A percentile compares a stretch with the other conserved stretches of the same genome.
phyloP scores from a whole-genome alignment of 2,329 filamentous ascomycete species.

The Pseudopithomyces chartarum region DNA sequence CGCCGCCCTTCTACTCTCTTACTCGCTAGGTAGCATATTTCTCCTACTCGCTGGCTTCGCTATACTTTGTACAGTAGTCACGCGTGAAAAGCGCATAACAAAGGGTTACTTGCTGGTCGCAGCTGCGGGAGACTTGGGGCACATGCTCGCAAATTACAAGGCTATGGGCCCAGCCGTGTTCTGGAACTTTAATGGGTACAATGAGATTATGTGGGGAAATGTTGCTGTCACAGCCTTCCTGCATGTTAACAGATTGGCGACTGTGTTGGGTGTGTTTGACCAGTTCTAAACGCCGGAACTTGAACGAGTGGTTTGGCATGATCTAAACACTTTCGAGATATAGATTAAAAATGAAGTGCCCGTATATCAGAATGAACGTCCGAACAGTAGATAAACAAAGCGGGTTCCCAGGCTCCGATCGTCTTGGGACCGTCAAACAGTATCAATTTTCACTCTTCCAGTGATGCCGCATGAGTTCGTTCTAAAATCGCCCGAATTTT shows the following conservation, averaged over 20 bases:
- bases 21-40: slow-evolving; percentile 30
- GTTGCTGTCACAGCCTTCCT: slow-evolving; percentile 29
- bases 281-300: background rate
- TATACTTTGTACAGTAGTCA: slow-evolving; percentile 28
- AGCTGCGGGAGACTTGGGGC: slow-evolving; percentile 27
- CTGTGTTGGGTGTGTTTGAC: slow-evolving; percentile 29
- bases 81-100: slow-evolving; percentile 28
- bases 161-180: slow-evolving; percentile 28
- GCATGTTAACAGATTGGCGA: slow-evolving; percentile 26
- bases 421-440: no score
- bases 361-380: no score
- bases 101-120: slow-evolving; percentile 28
- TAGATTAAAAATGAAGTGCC: no score
- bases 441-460: no score
- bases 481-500: slow-evolving; percentile 32
- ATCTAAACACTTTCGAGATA: no score
- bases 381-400: no score
- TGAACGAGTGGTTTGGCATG: no score
- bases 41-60: slow-evolving; percentile 26
- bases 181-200: slow-evolving; percentile 27
- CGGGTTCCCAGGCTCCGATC: no score
- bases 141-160: slow-evolving; percentile 29
- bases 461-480: background rate
- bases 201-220: slow-evolving; percentile 35
- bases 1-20: slow-evolving; percentile 21